phyloP scores from a whole-genome alignment of 352 stramenopile species.

The Phytophthora boehmeriae region DNA sequence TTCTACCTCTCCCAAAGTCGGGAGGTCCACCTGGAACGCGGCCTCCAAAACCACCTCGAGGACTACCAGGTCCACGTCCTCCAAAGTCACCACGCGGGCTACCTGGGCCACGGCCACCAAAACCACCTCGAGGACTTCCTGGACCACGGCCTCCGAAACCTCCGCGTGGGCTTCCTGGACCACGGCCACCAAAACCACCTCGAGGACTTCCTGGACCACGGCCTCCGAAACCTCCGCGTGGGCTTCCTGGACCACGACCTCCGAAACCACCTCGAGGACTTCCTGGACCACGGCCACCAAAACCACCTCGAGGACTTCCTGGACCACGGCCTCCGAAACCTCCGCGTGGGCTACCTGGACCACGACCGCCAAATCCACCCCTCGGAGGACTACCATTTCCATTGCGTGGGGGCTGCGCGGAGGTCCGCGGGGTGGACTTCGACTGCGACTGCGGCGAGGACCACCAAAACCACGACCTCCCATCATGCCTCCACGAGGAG shows the following conservation, averaged over 20 bases:
- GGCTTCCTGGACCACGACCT: slow-evolving; percentile 21
- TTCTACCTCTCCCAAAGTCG: slow-evolving; percentile 20
- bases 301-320: no score
- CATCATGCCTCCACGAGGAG: slow-evolving; percentile 31
- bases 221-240: slow-evolving; percentile 9
- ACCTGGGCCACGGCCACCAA: slow-evolving; percentile 9
- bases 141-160: no score
- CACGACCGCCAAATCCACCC: slow-evolving; percentile 8
- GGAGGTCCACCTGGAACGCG: slow-evolving; percentile 12
- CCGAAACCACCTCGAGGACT: slow-evolving; percentile 1
- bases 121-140: no score
- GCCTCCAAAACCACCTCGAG: slow-evolving; percentile 12
- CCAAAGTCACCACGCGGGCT: slow-evolving; percentile 27
- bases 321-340: slow-evolving; percentile 18
- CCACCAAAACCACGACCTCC: slow-evolving; percentile 23
- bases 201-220: not conserved
- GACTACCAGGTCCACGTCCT: slow-evolving; percentile 16
- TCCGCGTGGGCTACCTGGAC: not conserved
- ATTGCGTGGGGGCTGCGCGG: slow-evolving; percentile 27
- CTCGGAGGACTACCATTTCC: slow-evolving; percentile 18
- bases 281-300: not conserved
- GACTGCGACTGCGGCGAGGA: slow-evolving; percentile 29
- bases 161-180: no score
- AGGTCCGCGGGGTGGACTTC: slow-evolving; percentile 19
- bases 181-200: slow-evolving; percentile 11